Percentiles rank a stretch among this genome's conserved stretches.
Evolutionary conservation across 2,329 filamentous ascomycete genomes (phyloP).

Genomic region (Fusarium agapanthi): DNA sequence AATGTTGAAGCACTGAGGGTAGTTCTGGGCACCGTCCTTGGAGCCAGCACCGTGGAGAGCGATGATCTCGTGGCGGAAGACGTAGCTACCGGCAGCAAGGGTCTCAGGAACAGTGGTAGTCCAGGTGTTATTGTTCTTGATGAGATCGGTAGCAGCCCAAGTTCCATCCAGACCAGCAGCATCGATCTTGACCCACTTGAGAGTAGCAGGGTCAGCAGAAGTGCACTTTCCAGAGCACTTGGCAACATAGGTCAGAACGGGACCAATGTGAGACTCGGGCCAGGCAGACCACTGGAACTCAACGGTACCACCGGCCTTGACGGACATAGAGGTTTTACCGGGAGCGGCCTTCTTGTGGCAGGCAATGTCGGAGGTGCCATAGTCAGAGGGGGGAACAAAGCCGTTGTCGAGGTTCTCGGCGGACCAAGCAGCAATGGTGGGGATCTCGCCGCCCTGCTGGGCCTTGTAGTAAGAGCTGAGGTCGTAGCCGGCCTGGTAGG

Average conservation of each 20-base stretch:
- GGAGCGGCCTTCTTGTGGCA: constrained; percentile 56
- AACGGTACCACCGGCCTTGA: constrained; percentile 54
- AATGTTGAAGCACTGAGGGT: constrained; percentile 35
- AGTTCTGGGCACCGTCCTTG: constrained; percentile 31
- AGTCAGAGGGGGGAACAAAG: constrained; percentile 56
- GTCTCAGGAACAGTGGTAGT: constrained; percentile 48
- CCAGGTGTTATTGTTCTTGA: constrained; percentile 52
- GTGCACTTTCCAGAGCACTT: constrained; percentile 64
- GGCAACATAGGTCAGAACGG: constrained; percentile 72
- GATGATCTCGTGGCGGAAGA: constrained; percentile 63
- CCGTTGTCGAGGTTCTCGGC: constrained; percentile 59
- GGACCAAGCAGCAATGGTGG: constrained; percentile 50
- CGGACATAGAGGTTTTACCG: constrained; percentile 45
- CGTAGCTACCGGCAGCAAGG: constrained; percentile 53
- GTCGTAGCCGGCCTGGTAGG: constrained; percentile 26
- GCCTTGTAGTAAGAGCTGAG: constrained; percentile 35
- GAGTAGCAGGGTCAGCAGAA: constrained; percentile 58
- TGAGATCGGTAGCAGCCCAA: constrained; percentile 53
- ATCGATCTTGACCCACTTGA: constrained; percentile 73
- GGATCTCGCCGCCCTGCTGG: constrained; percentile 31
- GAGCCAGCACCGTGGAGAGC: constrained; percentile 55
- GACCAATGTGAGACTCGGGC: constrained; percentile 57
- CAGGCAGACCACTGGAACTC: constrained; percentile 54
- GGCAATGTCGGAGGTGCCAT: constrained; percentile 53
- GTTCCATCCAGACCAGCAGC: constrained; percentile 57